These are phyloP conservation scores for Ichthyophthirius multifiliis DNA, from an alignment of 169 alveolate genomes.

Conservation along the genomic window DNA sequence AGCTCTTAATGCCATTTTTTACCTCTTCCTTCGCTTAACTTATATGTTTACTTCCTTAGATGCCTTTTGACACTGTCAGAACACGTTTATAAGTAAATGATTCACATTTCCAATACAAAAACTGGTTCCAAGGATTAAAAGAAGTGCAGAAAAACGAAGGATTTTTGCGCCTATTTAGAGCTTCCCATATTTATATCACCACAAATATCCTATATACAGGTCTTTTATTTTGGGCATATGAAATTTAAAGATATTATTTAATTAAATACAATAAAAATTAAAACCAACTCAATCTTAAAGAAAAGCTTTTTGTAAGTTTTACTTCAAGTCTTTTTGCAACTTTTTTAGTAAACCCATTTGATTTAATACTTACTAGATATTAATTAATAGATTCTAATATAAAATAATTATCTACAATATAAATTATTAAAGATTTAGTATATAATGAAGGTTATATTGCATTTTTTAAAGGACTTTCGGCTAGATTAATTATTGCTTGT, in stretches of 20 bases:
- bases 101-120: conserved; percentile 25
- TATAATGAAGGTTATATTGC: conserved; percentile 28
- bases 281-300: too few relatives aligned
- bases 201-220: conserved; percentile 15
- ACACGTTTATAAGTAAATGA: conserved; percentile 33
- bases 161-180: conserved; percentile 26
- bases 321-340: conserved; percentile 18
- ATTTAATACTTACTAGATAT: conserved; percentile 30
- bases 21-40: conserved; percentile 30
- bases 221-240: conserved; percentile 28
- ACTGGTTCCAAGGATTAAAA: not conserved
- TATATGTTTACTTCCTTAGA: not conserved
- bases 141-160: conserved; percentile 35
- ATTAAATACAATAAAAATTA: not conserved
- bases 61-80: conserved; percentile 37
- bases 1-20: conserved; percentile 17
- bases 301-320: conserved; percentile 27
- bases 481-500: conserved; percentile 12
- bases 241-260: conserved; percentile 16
- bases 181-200: conserved; percentile 24
- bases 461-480: conserved; percentile 30
- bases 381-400: conserved; percentile 22
- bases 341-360: conserved; percentile 36
- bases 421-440: not conserved
- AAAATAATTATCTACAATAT: not conserved